These are phyloP conservation scores for Truncatella angustata DNA, from an alignment of 2,329 filamentous ascomycete genomes.

Conservation along the genomic window DNA sequence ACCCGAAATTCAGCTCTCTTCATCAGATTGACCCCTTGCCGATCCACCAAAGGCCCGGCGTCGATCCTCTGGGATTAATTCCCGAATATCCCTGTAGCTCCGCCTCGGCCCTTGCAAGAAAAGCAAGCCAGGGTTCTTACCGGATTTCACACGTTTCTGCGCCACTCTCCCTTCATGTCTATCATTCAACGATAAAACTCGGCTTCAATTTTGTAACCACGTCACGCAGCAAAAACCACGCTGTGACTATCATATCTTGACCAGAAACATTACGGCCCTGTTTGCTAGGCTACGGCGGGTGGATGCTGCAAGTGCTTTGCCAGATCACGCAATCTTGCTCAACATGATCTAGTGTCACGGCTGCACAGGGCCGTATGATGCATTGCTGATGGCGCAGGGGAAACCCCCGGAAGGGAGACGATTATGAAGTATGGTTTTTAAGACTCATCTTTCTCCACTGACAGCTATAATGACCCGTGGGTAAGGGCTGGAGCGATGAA, in stretches of 20 bases:
- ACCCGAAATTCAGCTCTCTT: neutral
- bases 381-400: neutral
- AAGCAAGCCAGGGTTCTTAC: neutral
- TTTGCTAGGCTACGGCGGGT: no score
- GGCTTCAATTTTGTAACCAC: no score
- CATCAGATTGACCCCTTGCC: neutral
- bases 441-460: neutral
- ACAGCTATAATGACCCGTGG: conserved; percentile 4
- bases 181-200: no score
- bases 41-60: neutral
- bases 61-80: conserved; percentile 1
- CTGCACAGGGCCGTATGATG: neutral
- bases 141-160: neutral
- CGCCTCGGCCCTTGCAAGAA: neutral
- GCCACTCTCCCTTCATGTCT: conserved; percentile 5
- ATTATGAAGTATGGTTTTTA: neutral
- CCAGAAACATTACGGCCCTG: no score
- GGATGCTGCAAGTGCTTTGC: no score
- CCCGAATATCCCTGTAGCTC: no score
- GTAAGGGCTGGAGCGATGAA: neutral
- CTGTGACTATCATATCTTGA: no score
- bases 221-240: no score
- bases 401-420: no score
- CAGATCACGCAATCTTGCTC: neutral
- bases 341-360: neutral